Conservation (phyloP, 2,329 filamentous ascomycete species). For the Trichothecium roseum region DNA sequence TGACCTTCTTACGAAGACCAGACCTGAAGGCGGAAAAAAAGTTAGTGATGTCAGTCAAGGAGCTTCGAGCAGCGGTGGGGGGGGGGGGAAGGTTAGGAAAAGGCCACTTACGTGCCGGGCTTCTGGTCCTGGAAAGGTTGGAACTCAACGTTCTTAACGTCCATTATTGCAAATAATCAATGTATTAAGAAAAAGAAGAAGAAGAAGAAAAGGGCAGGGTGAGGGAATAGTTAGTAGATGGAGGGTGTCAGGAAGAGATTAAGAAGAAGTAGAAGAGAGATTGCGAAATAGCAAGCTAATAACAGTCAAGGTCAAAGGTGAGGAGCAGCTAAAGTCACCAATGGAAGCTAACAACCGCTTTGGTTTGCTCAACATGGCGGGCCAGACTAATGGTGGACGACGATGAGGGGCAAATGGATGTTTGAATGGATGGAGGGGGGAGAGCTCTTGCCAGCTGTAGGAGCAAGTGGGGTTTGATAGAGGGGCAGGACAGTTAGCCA, state of each 20-base stretch:
- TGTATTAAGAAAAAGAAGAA: slow-evolving; percentile 5
- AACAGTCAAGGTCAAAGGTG: no score
- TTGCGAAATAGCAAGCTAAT: slow-evolving; percentile 4
- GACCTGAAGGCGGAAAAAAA: slow-evolving; percentile 65
- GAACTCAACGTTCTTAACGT: slow-evolving; percentile 65
- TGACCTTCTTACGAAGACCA: slow-evolving; percentile 97
- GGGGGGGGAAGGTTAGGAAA: slow-evolving; percentile 11
- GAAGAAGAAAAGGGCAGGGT: slow-evolving; percentile 2
- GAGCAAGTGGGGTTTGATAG: no score
- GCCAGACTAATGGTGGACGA: no score
- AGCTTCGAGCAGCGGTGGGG: background rate
- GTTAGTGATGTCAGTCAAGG: slow-evolving; percentile 2
- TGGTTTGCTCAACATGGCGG: no score
- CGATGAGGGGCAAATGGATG: no score
- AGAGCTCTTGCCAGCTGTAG: no score
- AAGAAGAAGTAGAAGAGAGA: slow-evolving; percentile 8
- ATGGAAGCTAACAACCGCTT: no score
- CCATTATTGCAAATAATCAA: slow-evolving; percentile 40
- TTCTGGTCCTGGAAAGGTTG: slow-evolving; percentile 92
- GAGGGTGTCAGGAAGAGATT: background rate
- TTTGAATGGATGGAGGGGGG: no score
- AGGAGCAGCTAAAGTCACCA: no score
- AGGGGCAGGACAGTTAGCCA: no score
- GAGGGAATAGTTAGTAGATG: slow-evolving; percentile 1
- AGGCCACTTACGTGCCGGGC: slow-evolving; percentile 76